Evolutionary conservation across 176 grass and related monocot species (phyloP), one percentile per base, ranked within the genome.

Genomic region (Elymus sibiricus): DNA sequence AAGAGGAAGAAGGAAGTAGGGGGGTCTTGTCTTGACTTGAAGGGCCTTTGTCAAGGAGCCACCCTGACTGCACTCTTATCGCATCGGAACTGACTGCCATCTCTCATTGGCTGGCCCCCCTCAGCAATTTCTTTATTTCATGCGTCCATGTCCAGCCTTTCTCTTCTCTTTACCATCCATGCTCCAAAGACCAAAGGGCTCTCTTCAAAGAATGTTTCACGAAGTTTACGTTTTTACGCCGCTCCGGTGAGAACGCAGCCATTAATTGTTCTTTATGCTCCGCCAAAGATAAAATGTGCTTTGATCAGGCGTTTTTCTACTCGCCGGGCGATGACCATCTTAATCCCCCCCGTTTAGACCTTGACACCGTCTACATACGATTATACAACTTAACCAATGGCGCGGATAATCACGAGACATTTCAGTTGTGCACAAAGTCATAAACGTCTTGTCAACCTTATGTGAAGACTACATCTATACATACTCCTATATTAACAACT

Each of bases 61-160:
- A 90, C 47, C 47, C 47, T 85, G 81, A 61, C 81, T 80, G 47
- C 85, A 69, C 62, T 85, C 81, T 91, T 87, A 85, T 88, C 89
- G 81, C 81, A 84, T 91, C 81, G 81, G 89, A 91, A 88, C 85
- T 81, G 81, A 71, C 81, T 88, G 76, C 87, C 73, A 63, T 83
- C 60, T 80, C 44, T 66, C 47, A 87, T 74, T 86, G 77, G 88
- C 32, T 51, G 72, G 71, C 82, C 82, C 82, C 47, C 46, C n/a
- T n/a, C 68, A 74, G 16, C 81, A 78, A 67, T 86, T 79, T 72
- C 46, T 87, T 87, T 79, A 73, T 83, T 87, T 71, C 69, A 25
- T 80, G 77, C 74, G 9, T 19, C 74, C 79, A 28, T 21, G 82
- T 76, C 61, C 82, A 49, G 49, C 60, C 11, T n/a, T 9, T 83